A percentile compares a stretch with the other conserved stretches of the same genome.
phyloP scores from a whole-genome alignment of 768 basidiomycete genomes.

The Panaeolus cyanescens region DNA sequence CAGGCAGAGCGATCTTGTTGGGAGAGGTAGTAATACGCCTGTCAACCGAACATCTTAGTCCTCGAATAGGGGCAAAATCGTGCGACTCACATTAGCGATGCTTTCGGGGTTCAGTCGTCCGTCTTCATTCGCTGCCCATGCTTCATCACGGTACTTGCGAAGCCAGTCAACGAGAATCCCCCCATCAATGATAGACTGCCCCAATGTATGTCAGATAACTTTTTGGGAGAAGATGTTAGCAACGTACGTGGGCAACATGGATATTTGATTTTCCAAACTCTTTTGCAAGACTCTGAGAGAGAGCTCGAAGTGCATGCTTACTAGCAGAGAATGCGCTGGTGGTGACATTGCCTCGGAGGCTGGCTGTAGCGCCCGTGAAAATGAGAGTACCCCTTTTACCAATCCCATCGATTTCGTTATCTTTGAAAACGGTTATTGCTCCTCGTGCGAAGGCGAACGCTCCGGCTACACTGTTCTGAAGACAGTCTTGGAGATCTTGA shows the following conservation, averaged over 20 bases:
- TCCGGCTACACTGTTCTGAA: conserved; percentile 55
- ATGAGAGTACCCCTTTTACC: conserved; percentile 66
- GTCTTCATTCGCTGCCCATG: conserved; percentile 48
- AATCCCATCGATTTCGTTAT: conserved; percentile 48
- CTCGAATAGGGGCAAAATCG: not conserved
- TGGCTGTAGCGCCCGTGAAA: conserved; percentile 76
- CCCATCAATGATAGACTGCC: conserved; percentile 72
- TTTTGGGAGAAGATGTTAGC: not conserved
- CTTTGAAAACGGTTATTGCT: conserved; percentile 59
- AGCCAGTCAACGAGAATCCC: conserved; percentile 39
- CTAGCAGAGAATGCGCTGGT: conserved; percentile 67
- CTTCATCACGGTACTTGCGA: conserved; percentile 22
- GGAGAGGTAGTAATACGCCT: conserved; percentile 66
- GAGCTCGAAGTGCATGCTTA: conserved; percentile 62
- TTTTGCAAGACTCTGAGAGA: conserved; percentile 73
- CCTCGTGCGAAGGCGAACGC: conserved; percentile 68
- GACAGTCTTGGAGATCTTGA: conserved; percentile 50
- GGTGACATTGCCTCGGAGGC: conserved; percentile 57
- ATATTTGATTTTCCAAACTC: conserved; percentile 77
- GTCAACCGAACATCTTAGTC: not conserved
- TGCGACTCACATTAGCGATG: conserved; percentile 60
- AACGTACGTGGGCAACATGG: conserved; percentile 72
- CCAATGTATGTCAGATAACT: conserved; percentile 2
- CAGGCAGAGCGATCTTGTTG: conserved; percentile 69
- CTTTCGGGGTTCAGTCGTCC: conserved; percentile 60